Evolutionary conservation across 352 stramenopile genomes (phyloP).

Genomic region (Globisporangium recalcitrans): DNA sequence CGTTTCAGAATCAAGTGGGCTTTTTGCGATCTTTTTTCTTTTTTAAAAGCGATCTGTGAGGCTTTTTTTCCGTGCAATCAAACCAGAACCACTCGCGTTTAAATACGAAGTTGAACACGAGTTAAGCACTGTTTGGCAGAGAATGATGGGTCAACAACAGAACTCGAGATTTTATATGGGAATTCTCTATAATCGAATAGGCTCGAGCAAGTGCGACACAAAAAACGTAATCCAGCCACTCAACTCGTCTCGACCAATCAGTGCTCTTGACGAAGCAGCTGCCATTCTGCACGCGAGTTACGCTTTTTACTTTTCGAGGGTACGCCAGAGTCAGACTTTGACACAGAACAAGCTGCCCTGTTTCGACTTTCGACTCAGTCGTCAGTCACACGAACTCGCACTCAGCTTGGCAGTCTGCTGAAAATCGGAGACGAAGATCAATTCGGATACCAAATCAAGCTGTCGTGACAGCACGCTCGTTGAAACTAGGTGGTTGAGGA

Average conservation of each 20-base stretch:
- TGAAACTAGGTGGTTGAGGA: too few species aligned
- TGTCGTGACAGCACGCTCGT: too few species aligned
- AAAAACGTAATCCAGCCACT: background rate
- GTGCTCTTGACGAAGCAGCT: background rate
- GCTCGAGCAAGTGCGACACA: background rate
- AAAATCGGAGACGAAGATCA: too few species aligned
- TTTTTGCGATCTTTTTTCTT: slow-evolving; percentile 4
- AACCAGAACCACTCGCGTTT: too few species aligned
- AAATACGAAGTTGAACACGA: background rate
- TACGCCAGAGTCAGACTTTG: too few species aligned
- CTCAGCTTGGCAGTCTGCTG: too few species aligned
- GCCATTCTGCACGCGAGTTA: background rate
- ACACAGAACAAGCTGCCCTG: too few species aligned
- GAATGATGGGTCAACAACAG: background rate
- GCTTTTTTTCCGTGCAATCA: too few species aligned
- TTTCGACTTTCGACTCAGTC: too few species aligned
- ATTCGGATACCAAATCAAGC: too few species aligned
- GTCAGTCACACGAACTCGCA: too few species aligned
- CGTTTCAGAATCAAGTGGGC: slow-evolving; percentile 8
- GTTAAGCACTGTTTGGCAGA: background rate
- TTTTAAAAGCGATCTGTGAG: too few species aligned
- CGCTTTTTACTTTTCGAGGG: background rate
- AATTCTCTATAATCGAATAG: background rate
- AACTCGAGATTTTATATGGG: background rate
- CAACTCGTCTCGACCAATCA: background rate